Evolutionary conservation across 2,329 filamentous ascomycete genomes (phyloP).

Genomic region (Cladosporium sp.): DNA sequence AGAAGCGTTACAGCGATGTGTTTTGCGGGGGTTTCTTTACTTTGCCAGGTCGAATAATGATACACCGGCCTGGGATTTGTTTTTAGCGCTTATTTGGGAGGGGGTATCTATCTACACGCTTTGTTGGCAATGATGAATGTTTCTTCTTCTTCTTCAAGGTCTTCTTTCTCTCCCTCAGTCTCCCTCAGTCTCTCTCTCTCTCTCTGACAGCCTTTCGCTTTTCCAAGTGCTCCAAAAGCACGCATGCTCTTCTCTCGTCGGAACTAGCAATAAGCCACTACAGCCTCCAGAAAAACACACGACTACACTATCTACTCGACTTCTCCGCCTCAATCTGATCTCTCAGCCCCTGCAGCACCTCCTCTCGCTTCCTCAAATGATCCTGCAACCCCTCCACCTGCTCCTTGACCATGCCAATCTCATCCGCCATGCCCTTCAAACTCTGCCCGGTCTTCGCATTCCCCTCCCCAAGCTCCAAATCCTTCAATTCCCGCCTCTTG

Average conservation of each 20-base stretch:
- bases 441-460: constrained; percentile 65
- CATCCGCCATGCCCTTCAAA: constrained; percentile 73
- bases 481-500: constrained; percentile 75
- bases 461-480: constrained; percentile 66
- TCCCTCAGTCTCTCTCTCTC: neutral
- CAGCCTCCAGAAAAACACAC: too few species aligned
- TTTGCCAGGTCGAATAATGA: too few species aligned
- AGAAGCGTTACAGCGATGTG: neutral
- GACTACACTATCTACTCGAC: constrained; percentile 5
- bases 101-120: constrained; percentile 3
- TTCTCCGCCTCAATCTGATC: constrained; percentile 78
- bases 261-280: too few species aligned
- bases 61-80: neutral
- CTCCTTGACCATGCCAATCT: constrained; percentile 85
- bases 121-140: neutral
- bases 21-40: too few species aligned
- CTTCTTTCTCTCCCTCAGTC: neutral
- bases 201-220: too few species aligned
- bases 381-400: constrained; percentile 86
- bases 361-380: constrained; percentile 72
- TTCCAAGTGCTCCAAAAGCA: too few species aligned
- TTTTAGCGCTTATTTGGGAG: neutral
- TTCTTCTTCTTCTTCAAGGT: neutral
- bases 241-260: too few species aligned
- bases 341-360: constrained; percentile 69